Evolutionary conservation across 257 asterid species (phyloP).

Genomic region (Primulina eburnea): DNA sequence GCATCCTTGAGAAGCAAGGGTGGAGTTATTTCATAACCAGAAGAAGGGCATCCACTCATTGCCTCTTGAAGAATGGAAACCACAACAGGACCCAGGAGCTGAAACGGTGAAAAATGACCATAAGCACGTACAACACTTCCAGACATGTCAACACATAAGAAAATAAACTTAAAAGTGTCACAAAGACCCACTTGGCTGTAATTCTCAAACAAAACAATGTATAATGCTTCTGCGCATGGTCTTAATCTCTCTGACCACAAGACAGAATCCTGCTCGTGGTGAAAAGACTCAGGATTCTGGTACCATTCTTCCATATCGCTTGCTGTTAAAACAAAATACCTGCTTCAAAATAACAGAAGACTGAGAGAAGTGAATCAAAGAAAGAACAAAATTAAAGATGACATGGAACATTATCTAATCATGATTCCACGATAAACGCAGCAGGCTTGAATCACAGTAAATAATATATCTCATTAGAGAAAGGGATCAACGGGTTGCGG

Average conservation of each 20-base stretch:
- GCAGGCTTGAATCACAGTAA: conserved; percentile 9
- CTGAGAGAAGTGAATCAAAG: conserved; percentile 25
- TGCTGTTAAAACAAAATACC: conserved; percentile 87
- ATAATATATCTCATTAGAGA: background rate
- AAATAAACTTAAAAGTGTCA: conserved; percentile 15
- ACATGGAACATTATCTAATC: background rate
- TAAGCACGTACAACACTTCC: conserved; percentile 24
- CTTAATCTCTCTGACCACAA: conserved; percentile 94
- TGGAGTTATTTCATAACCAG: conserved; percentile 74
- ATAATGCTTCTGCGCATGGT: conserved; percentile 96
- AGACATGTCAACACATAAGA: conserved; percentile 18
- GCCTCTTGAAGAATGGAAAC: conserved; percentile 98
- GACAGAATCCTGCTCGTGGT: conserved; percentile 93
- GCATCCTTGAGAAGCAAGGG: conserved; percentile 94
- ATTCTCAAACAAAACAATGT: conserved; percentile 90
- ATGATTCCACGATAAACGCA: conserved; percentile 3
- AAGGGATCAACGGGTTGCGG: background rate
- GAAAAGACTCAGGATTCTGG: conserved; percentile 81
- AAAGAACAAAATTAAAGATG: conserved; percentile 5
- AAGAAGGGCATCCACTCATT: conserved; percentile 81
- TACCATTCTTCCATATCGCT: conserved; percentile 92
- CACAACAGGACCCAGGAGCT: conserved; percentile 95
- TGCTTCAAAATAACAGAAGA: conserved; percentile 39
- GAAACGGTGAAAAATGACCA: conserved; percentile 31
- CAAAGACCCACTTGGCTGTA: conserved; percentile 69